These are phyloP conservation scores for Daldinia concentrica DNA, from an alignment of 495 filamentous ascomycete genomes.

Conservation along the genomic window DNA sequence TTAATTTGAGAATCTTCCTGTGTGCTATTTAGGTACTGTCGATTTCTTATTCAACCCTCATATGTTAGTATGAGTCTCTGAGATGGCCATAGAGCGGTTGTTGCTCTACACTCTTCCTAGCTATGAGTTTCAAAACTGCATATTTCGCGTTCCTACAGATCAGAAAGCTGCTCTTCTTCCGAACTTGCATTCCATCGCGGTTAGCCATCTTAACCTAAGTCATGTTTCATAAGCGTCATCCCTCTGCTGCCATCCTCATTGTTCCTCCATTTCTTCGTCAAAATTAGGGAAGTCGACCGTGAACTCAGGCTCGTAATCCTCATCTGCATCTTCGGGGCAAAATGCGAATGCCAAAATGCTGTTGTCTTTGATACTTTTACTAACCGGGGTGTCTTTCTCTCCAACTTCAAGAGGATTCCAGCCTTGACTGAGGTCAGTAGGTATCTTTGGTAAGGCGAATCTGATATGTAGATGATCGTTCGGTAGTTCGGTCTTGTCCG, in stretches of 20 bases:
- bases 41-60: background rate
- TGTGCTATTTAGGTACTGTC: background rate
- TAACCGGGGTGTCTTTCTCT: constrained; percentile 51
- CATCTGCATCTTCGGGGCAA: constrained; percentile 53
- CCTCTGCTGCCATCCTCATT: constrained; percentile 4
- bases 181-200: background rate
- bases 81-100: background rate
- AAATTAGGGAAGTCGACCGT: constrained; percentile 70
- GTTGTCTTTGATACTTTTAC: constrained; percentile 61
- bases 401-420: constrained; percentile 52
- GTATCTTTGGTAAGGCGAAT: constrained; percentile 50
- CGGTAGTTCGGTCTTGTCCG: constrained; percentile 48
- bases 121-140: background rate
- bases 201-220: constrained; percentile 6
- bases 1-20: background rate
- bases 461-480: constrained; percentile 52
- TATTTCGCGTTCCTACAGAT: background rate
- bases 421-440: constrained; percentile 47
- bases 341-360: constrained; percentile 77
- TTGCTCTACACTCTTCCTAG: background rate
- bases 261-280: constrained; percentile 36
- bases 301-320: constrained; percentile 66
- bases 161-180: background rate
- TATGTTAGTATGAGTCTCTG: background rate
- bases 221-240: constrained; percentile 11